These are phyloP conservation scores for Cytospora paraplurivora DNA, from an alignment of 2,329 filamentous ascomycete genomes.

Conservation along the genomic window DNA sequence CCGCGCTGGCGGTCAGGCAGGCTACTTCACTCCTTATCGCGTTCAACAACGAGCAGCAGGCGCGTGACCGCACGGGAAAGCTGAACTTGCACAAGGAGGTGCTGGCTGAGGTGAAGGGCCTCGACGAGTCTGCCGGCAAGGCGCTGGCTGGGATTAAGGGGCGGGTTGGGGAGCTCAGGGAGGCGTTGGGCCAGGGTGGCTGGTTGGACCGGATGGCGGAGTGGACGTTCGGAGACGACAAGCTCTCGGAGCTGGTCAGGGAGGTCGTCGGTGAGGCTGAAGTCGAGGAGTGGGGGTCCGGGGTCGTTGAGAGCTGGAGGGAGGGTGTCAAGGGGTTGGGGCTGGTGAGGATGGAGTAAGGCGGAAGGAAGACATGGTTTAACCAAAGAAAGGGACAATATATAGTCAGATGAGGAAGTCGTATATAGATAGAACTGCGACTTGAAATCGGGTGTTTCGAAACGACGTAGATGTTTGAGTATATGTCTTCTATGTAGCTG, in stretches of 20 bases:
- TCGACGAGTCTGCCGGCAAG: conserved; percentile 33
- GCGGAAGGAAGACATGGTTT: background rate
- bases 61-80: conserved; percentile 39
- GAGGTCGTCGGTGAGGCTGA: conserved; percentile 34
- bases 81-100: conserved; percentile 39
- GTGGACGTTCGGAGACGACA: conserved; percentile 37
- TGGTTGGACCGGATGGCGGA: conserved; percentile 43
- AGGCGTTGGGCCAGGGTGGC: conserved; percentile 37
- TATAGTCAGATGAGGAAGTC: background rate
- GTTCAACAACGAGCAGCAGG: conserved; percentile 38
- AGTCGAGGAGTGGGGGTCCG: conserved; percentile 41
- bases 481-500: background rate
- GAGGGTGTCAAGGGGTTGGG: conserved; percentile 43
- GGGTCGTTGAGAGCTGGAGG: conserved; percentile 43
- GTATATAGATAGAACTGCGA: background rate
- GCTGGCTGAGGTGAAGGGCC: conserved; percentile 38
- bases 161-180: conserved; percentile 38
- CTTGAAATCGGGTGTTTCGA: background rate
- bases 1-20: conserved; percentile 38
- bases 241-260: conserved; percentile 33
- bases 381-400: background rate
- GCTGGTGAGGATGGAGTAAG: conserved; percentile 41
- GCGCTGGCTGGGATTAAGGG: conserved; percentile 37
- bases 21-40: conserved; percentile 37
- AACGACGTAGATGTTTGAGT: background rate